These are phyloP conservation scores for Diplodia mutila DNA, from an alignment of 2,329 filamentous ascomycete species.

Conservation along the genomic window DNA sequence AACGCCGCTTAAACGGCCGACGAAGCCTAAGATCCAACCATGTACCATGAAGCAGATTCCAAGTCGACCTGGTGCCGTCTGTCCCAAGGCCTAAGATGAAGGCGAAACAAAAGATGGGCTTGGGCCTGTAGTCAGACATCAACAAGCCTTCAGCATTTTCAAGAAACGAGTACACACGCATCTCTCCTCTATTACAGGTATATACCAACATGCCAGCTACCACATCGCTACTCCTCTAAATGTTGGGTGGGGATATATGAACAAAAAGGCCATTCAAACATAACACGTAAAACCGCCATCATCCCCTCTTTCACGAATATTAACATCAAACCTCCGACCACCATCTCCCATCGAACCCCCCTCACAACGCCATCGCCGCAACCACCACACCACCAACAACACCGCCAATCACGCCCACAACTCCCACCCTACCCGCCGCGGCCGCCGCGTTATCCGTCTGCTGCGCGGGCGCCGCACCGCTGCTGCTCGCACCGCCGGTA, in stretches of 20 bases:
- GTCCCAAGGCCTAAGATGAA: too few species aligned
- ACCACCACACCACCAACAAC: conserved; percentile 4
- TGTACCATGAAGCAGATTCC: too few species aligned
- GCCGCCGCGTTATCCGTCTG: background rate
- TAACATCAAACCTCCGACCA: background rate
- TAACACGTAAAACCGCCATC: background rate
- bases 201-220: background rate
- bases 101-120: too few species aligned
- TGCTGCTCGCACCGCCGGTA: background rate
- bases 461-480: background rate
- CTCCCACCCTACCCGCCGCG: background rate
- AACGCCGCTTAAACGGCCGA: background rate
- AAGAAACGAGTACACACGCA: background rate
- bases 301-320: background rate
- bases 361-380: conserved; percentile 13
- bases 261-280: background rate
- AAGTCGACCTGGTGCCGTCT: too few species aligned
- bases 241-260: background rate
- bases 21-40: background rate
- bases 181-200: background rate
- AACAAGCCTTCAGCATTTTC: background rate
- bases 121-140: background rate
- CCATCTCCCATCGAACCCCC: background rate
- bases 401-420: background rate
- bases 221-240: background rate